Base-by-base conservation (phyloP, 2,329 filamentous ascomycete genomes). In the Pestalotiopsis sp. region DNA sequence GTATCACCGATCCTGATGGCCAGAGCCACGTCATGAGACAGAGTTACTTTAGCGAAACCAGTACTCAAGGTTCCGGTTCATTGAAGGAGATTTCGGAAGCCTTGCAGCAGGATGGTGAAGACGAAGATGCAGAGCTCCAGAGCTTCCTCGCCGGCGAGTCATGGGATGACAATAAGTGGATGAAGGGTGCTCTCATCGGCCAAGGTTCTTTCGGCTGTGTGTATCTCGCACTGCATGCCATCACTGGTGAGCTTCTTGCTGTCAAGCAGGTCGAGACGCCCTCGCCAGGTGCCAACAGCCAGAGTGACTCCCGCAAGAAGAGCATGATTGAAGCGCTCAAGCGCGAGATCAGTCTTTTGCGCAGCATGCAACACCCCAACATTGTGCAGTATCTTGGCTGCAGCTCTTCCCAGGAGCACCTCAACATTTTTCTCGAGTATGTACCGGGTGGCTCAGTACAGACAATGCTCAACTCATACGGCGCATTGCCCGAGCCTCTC, bases 371-470 rank as follows among this genome's bases (percentile, higher is more conserved):
- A 77, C 96, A 99, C 77, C 90, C 93, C 68, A 98, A 99, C 79
- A 98, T 99, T 78, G 96, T 99, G 79, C 96, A 98, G 79, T 99
- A 99, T 78, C 90, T 99, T 7, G 96, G 96, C 70, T 98, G 95
- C 74, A 95, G 95, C 76, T 95, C 94, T 9, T 96, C 97, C 71
- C 90, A 93, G 20, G 92, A 95, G 67, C 92, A 95, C 79, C 90
- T 99, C 76, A 99, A 99, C 84, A 99, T 99, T 92, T 99, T 99
- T 90, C 90, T 99, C 77, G 96, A 99, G 82, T 99, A 99, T 80
- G 96, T 99, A 39, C 93, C 96, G 17, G 96, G 96, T 81, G 96
- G 96, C 60, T 98, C 95, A 13, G 97, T 99, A 31, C 96, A 97
- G 73, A 97, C 94, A 11, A 98, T 99, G 95, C 91, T 99, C 73